Percentiles rank a stretch among this genome's conserved stretches.
These are phyloP conservation scores for Vaccinium vitisidaea DNA, from an alignment of 148 eudicot genomes.

Conservation along the genomic window DNA sequence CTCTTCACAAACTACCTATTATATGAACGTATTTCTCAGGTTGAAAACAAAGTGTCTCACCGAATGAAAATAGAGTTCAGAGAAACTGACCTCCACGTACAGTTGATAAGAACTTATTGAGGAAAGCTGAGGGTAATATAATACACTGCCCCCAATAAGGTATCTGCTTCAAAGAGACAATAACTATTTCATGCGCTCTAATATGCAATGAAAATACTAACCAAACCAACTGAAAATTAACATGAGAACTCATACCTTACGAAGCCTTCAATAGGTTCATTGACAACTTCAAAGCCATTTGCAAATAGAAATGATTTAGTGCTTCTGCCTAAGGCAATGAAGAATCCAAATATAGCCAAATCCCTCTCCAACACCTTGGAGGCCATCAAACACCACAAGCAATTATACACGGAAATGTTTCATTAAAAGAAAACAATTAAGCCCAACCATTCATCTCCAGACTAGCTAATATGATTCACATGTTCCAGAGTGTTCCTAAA, in stretches of 20 bases:
- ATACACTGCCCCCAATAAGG: constrained; percentile 84
- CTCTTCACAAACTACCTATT: constrained; percentile 97
- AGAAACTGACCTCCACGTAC: constrained; percentile 88
- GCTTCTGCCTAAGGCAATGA: constrained; percentile 92
- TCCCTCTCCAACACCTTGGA: constrained; percentile 79
- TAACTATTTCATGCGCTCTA: neutral
- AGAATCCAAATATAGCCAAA: constrained; percentile 93
- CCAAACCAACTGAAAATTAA: neutral
- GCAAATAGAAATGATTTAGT: constrained; percentile 67
- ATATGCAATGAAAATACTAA: neutral
- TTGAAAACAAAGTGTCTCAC: neutral
- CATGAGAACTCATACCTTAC: constrained; percentile 47
- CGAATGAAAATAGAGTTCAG: constrained; percentile 10
- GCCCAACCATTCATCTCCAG: neutral
- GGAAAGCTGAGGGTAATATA: constrained; percentile 95
- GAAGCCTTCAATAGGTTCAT: constrained; percentile 74
- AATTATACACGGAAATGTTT: neutral
- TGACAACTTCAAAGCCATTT: constrained; percentile 66
- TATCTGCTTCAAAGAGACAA: constrained; percentile 42
- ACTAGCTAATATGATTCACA: neutral
- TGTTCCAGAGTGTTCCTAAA: neutral
- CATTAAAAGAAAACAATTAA: neutral
- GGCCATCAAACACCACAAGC: constrained; percentile 13
- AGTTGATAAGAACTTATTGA: constrained; percentile 95
- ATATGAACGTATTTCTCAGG: constrained; percentile 17